These are phyloP conservation scores for Nicotiana attenuata DNA, from an alignment of 257 asterid genomes.

Conservation along the genomic window DNA sequence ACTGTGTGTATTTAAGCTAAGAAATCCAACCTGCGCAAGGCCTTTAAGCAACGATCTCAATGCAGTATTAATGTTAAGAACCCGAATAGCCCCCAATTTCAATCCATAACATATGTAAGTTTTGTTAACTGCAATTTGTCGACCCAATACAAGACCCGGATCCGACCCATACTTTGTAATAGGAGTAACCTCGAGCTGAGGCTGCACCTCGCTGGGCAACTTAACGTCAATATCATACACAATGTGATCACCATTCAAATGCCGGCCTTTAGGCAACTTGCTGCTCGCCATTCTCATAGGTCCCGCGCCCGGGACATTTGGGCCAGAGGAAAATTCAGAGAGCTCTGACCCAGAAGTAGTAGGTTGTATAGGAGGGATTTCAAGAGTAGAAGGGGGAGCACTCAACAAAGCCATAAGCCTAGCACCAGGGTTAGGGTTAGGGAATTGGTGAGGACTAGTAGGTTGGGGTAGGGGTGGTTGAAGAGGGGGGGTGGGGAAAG, in stretches of 20 bases:
- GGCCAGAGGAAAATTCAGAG: constrained; percentile 37
- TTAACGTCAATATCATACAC: constrained; percentile 76
- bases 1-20: background rate
- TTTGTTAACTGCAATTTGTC: constrained; percentile 95
- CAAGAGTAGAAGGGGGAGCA: constrained; percentile 48
- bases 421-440: constrained; percentile 47
- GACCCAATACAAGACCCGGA: constrained; percentile 85
- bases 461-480: constrained; percentile 42
- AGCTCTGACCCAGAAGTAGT: constrained; percentile 55
- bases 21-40: constrained; percentile 58
- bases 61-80: constrained; percentile 87
- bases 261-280: constrained; percentile 91
- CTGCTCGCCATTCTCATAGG: constrained; percentile 67
- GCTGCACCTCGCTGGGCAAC: constrained; percentile 88
- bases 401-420: constrained; percentile 84
- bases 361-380: constrained; percentile 42
- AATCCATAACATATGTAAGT: constrained; percentile 89
- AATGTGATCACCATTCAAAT: constrained; percentile 54
- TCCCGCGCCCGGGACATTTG: no score
- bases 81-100: constrained; percentile 78
- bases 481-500: constrained; percentile 73
- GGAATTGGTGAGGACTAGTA: constrained; percentile 40
- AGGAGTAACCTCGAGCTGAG: constrained; percentile 98
- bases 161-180: constrained; percentile 93
- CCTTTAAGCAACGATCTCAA: constrained; percentile 95